These are phyloP conservation scores for Adiantum capillusveneris DNA, from an alignment of 75 land plant genomes.

Conservation along the genomic window DNA sequence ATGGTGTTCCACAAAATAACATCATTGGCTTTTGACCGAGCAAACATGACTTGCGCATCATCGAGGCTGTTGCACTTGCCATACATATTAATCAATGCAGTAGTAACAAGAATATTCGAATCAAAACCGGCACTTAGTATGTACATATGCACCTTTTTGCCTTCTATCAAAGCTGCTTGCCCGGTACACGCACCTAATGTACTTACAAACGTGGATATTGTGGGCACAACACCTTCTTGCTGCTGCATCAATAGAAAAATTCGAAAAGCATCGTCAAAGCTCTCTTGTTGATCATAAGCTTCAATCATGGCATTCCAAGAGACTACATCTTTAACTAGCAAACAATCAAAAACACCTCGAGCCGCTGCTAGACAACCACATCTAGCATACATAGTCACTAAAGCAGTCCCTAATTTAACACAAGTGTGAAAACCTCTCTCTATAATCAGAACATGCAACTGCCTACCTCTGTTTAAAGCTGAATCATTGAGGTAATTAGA, in stretches of 20 bases:
- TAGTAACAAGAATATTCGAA: slow-evolving; percentile 2
- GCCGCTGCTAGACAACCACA: slow-evolving; percentile 26
- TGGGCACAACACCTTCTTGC: slow-evolving; percentile 7
- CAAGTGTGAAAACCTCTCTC: slow-evolving; percentile 33
- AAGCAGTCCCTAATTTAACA: slow-evolving; percentile 31
- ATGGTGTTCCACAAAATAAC: slow-evolving; percentile 47
- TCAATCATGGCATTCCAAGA: slow-evolving; percentile 31
- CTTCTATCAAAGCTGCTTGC: not conserved
- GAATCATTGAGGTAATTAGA: not conserved
- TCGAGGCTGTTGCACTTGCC: slow-evolving; percentile 17
- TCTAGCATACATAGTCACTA: slow-evolving; percentile 37
- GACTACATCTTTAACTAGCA: slow-evolving; percentile 15
- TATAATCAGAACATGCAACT: slow-evolving; percentile 33
- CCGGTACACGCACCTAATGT: slow-evolving; percentile 15
- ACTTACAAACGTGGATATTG: slow-evolving; percentile 8
- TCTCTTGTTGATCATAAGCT: slow-evolving; percentile 17
- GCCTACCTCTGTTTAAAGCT: slow-evolving; percentile 15
- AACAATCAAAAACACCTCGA: slow-evolving; percentile 36
- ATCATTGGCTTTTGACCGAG: slow-evolving; percentile 9
- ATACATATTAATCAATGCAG: slow-evolving; percentile 28
- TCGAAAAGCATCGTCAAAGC: slow-evolving; percentile 15
- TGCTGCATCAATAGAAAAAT: slow-evolving; percentile 4
- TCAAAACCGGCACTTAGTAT: not conserved
- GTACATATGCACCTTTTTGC: not conserved
- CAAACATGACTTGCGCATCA: slow-evolving; percentile 17